These are phyloP conservation scores for Phytophthora cryptogea DNA, from an alignment of 352 stramenopile species.

Conservation along the genomic window DNA sequence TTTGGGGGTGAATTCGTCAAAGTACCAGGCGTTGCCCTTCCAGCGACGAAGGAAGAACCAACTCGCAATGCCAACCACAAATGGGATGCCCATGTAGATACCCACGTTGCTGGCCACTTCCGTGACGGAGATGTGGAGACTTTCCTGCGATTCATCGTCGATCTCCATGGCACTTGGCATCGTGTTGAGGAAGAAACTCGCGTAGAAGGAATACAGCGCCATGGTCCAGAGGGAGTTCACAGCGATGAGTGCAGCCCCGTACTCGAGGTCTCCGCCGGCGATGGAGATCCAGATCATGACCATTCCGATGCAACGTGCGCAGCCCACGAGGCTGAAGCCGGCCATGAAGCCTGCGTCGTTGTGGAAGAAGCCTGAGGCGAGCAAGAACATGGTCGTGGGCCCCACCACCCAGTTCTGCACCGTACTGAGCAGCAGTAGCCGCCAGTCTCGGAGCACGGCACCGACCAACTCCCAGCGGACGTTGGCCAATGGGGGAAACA, in stretches of 20 bases:
- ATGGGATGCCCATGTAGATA: slow-evolving; percentile 77
- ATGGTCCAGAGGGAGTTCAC: slow-evolving; percentile 74
- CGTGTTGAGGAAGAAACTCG: slow-evolving; percentile 52
- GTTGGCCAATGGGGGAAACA: slow-evolving; percentile 64
- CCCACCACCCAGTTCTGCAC: slow-evolving; percentile 69
- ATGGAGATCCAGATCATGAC: slow-evolving; percentile 84
- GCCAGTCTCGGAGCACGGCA: slow-evolving; percentile 49
- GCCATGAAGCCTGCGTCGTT: slow-evolving; percentile 55
- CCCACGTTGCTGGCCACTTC: slow-evolving; percentile 60
- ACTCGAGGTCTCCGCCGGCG: slow-evolving; percentile 63
- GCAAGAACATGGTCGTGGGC: slow-evolving; percentile 58
- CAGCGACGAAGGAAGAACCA: slow-evolving; percentile 44
- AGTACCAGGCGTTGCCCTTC: slow-evolving; percentile 56
- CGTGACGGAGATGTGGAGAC: slow-evolving; percentile 45
- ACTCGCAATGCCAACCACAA: slow-evolving; percentile 43
- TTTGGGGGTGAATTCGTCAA: slow-evolving; percentile 41
- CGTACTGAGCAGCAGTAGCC: slow-evolving; percentile 53
- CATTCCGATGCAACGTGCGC: slow-evolving; percentile 79
- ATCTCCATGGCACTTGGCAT: slow-evolving; percentile 50
- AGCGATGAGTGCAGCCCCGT: slow-evolving; percentile 69
- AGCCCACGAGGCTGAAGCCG: slow-evolving; percentile 72
- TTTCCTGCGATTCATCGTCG: slow-evolving; percentile 15
- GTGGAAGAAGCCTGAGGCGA: slow-evolving; percentile 56
- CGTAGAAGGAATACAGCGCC: slow-evolving; percentile 66
- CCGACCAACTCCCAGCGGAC: slow-evolving; percentile 58